phyloP scores from a whole-genome alignment of 2,329 filamentous ascomycete species.

The Bipolaris sorokiniana region DNA sequence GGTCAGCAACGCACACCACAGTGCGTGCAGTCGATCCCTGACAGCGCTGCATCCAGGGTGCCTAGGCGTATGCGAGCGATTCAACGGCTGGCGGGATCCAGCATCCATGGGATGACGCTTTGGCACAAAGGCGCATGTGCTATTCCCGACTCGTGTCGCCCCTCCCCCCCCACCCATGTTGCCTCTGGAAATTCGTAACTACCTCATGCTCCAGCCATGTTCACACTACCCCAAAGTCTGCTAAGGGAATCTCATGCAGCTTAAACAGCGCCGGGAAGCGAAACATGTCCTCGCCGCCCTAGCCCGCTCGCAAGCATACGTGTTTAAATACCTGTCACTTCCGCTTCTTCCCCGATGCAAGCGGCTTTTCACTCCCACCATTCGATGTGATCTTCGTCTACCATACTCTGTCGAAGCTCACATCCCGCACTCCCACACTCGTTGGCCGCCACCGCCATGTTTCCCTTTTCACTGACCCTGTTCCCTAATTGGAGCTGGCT shows the following conservation, averaged over 20 bases:
- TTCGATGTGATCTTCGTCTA: constrained; percentile 50
- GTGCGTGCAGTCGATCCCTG: constrained; percentile 47
- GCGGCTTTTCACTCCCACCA: constrained; percentile 48
- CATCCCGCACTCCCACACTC: constrained; percentile 46
- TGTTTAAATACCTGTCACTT: constrained; percentile 51
- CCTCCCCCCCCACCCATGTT: constrained; percentile 39
- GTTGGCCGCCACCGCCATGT: constrained; percentile 48
- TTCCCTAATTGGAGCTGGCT: constrained; percentile 51
- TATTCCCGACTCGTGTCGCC: constrained; percentile 38
- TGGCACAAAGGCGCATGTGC: constrained; percentile 39
- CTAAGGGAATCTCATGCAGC: constrained; percentile 50
- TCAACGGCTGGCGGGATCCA: constrained; percentile 51
- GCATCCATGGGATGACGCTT: constrained; percentile 49
- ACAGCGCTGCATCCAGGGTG: constrained; percentile 39
- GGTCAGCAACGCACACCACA: constrained; percentile 20
- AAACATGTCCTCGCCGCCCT: constrained; percentile 48
- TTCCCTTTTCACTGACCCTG: constrained; percentile 46
- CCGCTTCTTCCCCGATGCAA: constrained; percentile 47
- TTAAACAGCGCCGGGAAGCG: constrained; percentile 50
- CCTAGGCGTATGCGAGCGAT: constrained; percentile 44
- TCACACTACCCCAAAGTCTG: constrained; percentile 51
- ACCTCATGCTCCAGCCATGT: constrained; percentile 50
- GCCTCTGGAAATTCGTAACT: constrained; percentile 46
- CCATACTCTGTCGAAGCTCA: constrained; percentile 42
- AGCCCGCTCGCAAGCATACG: constrained; percentile 45